Conservation (phyloP, 768 basidiomycete genomes). For the Termitomyces sp. region DNA sequence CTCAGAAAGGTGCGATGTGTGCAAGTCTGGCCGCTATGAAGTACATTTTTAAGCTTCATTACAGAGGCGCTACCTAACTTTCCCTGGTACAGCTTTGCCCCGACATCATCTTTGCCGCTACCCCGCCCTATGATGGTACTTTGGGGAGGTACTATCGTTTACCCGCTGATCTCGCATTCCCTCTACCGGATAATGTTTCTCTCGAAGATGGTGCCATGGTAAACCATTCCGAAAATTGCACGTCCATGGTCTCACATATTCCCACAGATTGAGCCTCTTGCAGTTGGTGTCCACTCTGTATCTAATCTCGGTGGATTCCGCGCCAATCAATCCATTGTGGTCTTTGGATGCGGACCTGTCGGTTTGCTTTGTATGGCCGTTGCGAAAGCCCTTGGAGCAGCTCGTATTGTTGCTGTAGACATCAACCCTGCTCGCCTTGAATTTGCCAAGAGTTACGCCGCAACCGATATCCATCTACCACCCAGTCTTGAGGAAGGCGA, state of each 20-base stretch:
- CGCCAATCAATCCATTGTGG: slow-evolving; percentile 68
- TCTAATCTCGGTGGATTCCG: slow-evolving; percentile 68
- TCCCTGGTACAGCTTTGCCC: slow-evolving; percentile 61
- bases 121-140: slow-evolving; percentile 91
- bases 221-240: slow-evolving; percentile 6
- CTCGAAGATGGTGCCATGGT: slow-evolving; percentile 97
- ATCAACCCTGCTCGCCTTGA: slow-evolving; percentile 71
- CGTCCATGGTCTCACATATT: not conserved
- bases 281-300: slow-evolving; percentile 89
- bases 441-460: slow-evolving; percentile 83
- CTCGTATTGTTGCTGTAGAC: slow-evolving; percentile 80
- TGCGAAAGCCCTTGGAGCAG: slow-evolving; percentile 89
- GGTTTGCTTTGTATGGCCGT: slow-evolving; percentile 94
- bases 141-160: slow-evolving; percentile 82
- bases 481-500: slow-evolving; percentile 58
- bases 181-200: slow-evolving; percentile 75
- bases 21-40: slow-evolving; percentile 82
- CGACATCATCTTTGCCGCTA: slow-evolving; percentile 85
- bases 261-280: slow-evolving; percentile 83
- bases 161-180: slow-evolving; percentile 81
- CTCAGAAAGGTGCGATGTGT: slow-evolving; percentile 63
- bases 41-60: slow-evolving; percentile 29
- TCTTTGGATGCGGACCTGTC: slow-evolving; percentile 87
- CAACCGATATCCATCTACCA: slow-evolving; percentile 71
- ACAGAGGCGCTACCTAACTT: not conserved